These are phyloP conservation scores for Aspergillus fumigatiaffinis DNA, from an alignment of 2,329 filamentous ascomycete genomes.

Conservation along the genomic window DNA sequence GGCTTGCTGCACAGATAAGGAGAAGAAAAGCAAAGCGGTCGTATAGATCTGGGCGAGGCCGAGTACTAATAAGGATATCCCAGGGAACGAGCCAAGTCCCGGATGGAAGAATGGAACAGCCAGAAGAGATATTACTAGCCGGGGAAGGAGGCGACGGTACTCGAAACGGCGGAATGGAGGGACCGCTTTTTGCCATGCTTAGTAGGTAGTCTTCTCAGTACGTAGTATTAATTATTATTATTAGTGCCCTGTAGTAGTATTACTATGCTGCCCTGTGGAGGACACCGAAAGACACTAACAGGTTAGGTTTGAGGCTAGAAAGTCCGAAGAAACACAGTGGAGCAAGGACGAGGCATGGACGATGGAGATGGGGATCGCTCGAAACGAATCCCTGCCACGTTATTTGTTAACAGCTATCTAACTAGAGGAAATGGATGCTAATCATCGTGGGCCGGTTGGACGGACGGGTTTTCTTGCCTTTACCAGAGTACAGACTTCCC, in stretches of 20 bases:
- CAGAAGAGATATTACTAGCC: not conserved
- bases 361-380: not conserved
- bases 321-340: slow-evolving; percentile 19
- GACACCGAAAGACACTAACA: not conserved
- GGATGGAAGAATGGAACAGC: not conserved
- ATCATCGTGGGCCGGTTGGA: not conserved
- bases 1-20: not conserved
- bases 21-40: not conserved
- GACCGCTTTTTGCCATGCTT: too few species aligned
- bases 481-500: too few species aligned
- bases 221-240: not conserved
- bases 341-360: slow-evolving; percentile 9
- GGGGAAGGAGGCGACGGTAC: not conserved
- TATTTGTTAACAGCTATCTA: not conserved
- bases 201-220: not conserved
- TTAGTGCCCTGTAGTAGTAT: too few species aligned
- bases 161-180: not conserved
- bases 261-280: not conserved
- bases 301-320: slow-evolving; percentile 14
- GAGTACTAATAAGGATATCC: not conserved
- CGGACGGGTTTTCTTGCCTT: not conserved
- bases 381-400: not conserved
- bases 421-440: not conserved
- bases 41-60: not conserved
- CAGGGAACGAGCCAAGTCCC: too few species aligned